Evolutionary conservation across 768 basidiomycete genomes (phyloP).

Genomic region (Tremella fuciformis): DNA sequence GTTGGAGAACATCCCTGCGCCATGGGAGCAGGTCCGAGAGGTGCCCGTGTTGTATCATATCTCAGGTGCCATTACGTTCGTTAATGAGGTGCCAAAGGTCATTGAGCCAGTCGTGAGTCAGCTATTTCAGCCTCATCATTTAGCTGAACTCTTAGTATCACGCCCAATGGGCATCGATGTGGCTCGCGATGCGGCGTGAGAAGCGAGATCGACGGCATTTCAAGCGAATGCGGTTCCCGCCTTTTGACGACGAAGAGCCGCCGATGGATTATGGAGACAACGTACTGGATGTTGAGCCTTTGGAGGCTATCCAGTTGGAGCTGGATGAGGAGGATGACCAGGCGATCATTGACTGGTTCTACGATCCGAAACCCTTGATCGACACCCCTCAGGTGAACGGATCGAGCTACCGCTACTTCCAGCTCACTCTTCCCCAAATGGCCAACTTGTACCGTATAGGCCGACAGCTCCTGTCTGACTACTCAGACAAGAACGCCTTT

Average conservation of each 20-base stretch:
- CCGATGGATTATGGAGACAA: conserved; percentile 99
- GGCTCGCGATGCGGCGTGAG: conserved; percentile 98
- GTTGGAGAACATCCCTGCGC: conserved; percentile 94
- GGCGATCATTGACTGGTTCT: conserved; percentile 96
- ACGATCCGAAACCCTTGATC: conserved; percentile 89
- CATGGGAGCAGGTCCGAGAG: conserved; percentile 99
- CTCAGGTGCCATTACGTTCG: conserved; percentile 98
- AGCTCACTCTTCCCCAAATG: conserved; percentile 87
- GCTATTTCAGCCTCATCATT: not conserved
- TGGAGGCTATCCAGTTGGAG: conserved; percentile 96
- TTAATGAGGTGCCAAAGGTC: conserved; percentile 94
- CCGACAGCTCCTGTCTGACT: conserved; percentile 86
- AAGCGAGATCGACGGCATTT: conserved; percentile 98
- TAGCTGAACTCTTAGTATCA: conserved; percentile 61
- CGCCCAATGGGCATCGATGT: conserved; percentile 99
- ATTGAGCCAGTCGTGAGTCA: conserved; percentile 73
- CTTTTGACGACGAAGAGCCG: conserved; percentile 98
- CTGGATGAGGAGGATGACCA: conserved; percentile 86
- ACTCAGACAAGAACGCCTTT: conserved; percentile 81
- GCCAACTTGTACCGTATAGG: conserved; percentile 95
- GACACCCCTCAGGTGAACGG: conserved; percentile 91
- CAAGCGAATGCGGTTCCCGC: conserved; percentile 99
- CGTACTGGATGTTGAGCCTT: conserved; percentile 92
- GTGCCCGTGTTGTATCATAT: conserved; percentile 98
- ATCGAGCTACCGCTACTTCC: conserved; percentile 88